Evolutionary conservation across 2,329 filamentous ascomycete genomes (phyloP), one percentile per base, ranked within the genome.

Genomic region (Epicoccum nigrum): DNA sequence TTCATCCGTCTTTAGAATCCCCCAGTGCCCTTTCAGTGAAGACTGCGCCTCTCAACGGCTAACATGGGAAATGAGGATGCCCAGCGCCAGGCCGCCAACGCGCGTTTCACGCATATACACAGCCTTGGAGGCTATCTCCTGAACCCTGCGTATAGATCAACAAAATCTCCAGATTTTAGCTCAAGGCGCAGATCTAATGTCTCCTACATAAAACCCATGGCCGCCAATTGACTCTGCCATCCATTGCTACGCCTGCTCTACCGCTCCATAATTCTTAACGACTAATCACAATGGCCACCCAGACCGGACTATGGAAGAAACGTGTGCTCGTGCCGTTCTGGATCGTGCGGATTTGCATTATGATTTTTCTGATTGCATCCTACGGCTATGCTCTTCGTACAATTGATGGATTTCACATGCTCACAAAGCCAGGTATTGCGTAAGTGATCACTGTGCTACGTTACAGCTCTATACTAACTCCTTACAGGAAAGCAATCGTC

Each of bases 261-360:
- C n/a, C 32, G 21, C 15, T 19, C 12, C 8, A 19, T 17, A 48
- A 39, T 7, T 4, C 12, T n/a, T 6, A 21, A 4, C 4, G 25
- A 35, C 13, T 15, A 20, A 20, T 47, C 51, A 62, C 23, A 40
- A 69, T 69, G 64, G 55, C 61, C 30, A 54, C 55, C 31, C 55
- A 58, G 54, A 49, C 61, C 13, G 57, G 56, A 13, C 20, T 63
- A 9, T 74, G 70, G 71, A 68, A 72, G 58, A 74, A 73, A 63
- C 68, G 72, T 38, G 60, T 75, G 28, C 59, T 75, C 33, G 54
- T 75, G 9, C 71, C 72, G 4, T 68, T 72, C 45, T 75, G 71
- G 72, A 45, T 62, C 3, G 34, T 74, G 17, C 64, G 72, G 12
- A 66, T 71, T 33, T 47, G 62, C 21, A 49, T 70, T 7, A 71